These are phyloP conservation scores for Dipodascopsis tothii DNA, from an alignment of 805 yeast species.

Conservation along the genomic window DNA sequence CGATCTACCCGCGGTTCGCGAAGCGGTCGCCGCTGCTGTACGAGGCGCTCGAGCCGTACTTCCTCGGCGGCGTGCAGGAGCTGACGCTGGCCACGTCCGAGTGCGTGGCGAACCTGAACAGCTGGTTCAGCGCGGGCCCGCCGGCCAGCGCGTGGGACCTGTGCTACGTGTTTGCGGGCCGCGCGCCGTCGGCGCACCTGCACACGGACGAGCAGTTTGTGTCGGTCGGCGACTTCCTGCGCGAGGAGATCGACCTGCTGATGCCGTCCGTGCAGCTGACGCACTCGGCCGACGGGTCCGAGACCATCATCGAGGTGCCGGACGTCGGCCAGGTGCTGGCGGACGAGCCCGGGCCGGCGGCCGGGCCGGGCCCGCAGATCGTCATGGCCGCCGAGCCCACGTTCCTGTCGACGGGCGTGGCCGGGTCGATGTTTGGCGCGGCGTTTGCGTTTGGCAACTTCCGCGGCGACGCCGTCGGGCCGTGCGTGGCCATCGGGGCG, in stretches of 20 bases:
- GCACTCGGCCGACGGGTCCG: background rate
- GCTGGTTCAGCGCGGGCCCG: conserved; percentile 37
- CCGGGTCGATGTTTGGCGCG: conserved; percentile 42
- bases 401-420: conserved; percentile 15
- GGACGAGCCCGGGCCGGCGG: background rate
- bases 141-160: conserved; percentile 29
- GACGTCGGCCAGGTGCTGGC: background rate
- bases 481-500: conserved; percentile 46
- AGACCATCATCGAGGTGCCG: background rate
- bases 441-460: conserved; percentile 40
- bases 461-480: conserved; percentile 30
- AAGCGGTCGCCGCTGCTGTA: conserved; percentile 41
- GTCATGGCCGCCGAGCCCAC: conserved; percentile 1
- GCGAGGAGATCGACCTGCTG: background rate
- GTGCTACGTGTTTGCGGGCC: conserved; percentile 32
- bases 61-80: conserved; percentile 48
- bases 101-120: conserved; percentile 36
- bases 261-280: background rate
- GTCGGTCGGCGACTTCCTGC: background rate
- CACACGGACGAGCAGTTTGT: background rate
- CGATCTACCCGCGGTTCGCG: conserved; percentile 31
- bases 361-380: background rate
- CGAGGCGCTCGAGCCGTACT: conserved; percentile 41
- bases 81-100: conserved; percentile 35
- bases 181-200: conserved; percentile 14